These are phyloP conservation scores for Vachellia pachyceras DNA, from an alignment of 306 rosid genomes.

Conservation along the genomic window DNA sequence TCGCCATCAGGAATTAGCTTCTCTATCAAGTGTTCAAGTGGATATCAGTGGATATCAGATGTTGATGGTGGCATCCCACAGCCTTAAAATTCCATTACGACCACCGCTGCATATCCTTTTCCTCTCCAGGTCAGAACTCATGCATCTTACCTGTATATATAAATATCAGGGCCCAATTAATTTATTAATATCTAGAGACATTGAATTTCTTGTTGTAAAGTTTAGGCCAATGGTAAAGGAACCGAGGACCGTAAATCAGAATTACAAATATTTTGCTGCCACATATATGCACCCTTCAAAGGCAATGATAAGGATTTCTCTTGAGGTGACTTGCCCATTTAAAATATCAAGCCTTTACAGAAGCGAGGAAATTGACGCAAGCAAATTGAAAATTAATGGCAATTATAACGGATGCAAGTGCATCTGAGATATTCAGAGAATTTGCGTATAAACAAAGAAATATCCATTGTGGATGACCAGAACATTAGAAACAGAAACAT, in stretches of 20 bases:
- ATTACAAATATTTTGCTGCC: neutral
- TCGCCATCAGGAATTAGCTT: slow-evolving; percentile 23
- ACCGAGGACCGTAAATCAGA: slow-evolving; percentile 24
- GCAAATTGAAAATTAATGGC: slow-evolving; percentile 8
- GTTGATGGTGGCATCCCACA: slow-evolving; percentile 99
- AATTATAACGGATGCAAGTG: slow-evolving; percentile 1
- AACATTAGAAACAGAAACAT: slow-evolving; percentile 10
- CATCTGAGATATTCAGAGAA: slow-evolving; percentile 4
- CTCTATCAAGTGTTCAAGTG: slow-evolving; percentile 6
- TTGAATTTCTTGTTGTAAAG: slow-evolving; percentile 2
- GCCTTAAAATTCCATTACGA: slow-evolving; percentile 91
- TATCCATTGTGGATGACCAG: slow-evolving; percentile 20
- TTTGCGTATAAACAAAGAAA: slow-evolving; percentile 4
- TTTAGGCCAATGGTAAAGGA: slow-evolving; percentile 15
- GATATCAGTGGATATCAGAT: slow-evolving; percentile 53
- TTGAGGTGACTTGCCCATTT: slow-evolving; percentile 15
- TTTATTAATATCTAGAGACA: neutral
- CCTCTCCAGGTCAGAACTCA: slow-evolving; percentile 91
- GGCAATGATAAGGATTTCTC: slow-evolving; percentile 19
- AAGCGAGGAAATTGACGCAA: slow-evolving; percentile 1
- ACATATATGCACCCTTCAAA: slow-evolving; percentile 9
- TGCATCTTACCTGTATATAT: slow-evolving; percentile 75
- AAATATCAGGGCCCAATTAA: neutral
- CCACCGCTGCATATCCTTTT: slow-evolving; percentile 98
- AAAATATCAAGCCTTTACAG: slow-evolving; percentile 10